phyloP scores from a whole-genome alignment of 2,329 filamentous ascomycete genomes.

The Zasmidium angulare region DNA sequence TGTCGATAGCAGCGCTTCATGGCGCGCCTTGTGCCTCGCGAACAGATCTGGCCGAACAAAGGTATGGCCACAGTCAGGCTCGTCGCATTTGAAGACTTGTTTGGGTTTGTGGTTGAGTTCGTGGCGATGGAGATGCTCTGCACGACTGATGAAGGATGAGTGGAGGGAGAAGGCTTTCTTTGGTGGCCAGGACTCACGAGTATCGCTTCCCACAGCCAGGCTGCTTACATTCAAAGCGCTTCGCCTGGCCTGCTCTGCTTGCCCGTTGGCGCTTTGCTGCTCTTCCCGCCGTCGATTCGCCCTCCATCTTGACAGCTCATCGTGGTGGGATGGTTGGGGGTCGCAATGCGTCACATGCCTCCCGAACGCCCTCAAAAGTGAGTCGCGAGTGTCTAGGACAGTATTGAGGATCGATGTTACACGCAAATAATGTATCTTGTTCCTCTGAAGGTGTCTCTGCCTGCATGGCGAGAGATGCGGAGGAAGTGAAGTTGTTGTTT shows the following conservation, averaged over 20 bases:
- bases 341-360: not conserved
- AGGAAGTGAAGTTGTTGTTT: too few relatives aligned
- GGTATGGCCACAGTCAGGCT: conserved; percentile 81
- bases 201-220: conserved; percentile 92
- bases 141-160: conserved; percentile 48
- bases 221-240: conserved; percentile 67
- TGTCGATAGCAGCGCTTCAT: conserved; percentile 59
- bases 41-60: conserved; percentile 92
- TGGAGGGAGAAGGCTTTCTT: too few relatives aligned
- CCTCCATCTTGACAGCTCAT: not conserved
- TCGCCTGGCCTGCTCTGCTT: conserved; percentile 75
- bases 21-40: conserved; percentile 56
- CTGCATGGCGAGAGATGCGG: too few relatives aligned
- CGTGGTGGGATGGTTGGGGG: not conserved
- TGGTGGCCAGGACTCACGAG: conserved; percentile 48
- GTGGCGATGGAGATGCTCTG: conserved; percentile 90
- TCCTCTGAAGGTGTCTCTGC: too few relatives aligned
- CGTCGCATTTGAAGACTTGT: conserved; percentile 87
- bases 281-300: not conserved
- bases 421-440: too few relatives aligned
- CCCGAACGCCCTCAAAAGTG: too few relatives aligned
- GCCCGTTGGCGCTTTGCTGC: conserved; percentile 35
- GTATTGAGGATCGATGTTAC: too few relatives aligned
- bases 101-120: conserved; percentile 93
- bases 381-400: too few relatives aligned